Conservation (phyloP, 2,329 filamentous ascomycete species). For the Ampelomyces quisqualis region DNA sequence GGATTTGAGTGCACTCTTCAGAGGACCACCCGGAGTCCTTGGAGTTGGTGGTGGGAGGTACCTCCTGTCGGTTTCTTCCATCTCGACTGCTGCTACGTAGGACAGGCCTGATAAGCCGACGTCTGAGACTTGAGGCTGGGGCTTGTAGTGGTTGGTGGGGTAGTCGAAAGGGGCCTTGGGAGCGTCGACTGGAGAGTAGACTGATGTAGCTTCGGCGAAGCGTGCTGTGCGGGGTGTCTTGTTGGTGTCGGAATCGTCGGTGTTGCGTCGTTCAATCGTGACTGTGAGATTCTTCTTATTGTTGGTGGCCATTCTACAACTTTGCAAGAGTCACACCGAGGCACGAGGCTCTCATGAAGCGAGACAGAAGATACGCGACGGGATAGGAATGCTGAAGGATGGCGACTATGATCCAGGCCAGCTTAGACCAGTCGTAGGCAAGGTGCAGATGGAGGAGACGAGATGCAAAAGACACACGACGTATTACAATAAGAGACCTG, state of each 20-base stretch:
- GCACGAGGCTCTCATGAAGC: constrained; percentile 39
- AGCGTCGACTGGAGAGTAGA: constrained; percentile 72
- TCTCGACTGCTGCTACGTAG: constrained; percentile 67
- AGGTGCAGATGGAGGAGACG: constrained; percentile 25
- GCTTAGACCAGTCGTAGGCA: constrained; percentile 40
- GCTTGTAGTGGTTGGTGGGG: constrained; percentile 57
- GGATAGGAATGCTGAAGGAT: constrained; percentile 22
- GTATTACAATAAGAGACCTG: constrained; percentile 48
- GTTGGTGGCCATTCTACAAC: constrained; percentile 50
- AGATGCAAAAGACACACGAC: constrained; percentile 36
- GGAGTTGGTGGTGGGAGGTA: constrained; percentile 62
- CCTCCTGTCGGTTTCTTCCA: constrained; percentile 52
- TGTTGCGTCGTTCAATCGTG: constrained; percentile 46
- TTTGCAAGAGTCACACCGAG: constrained; percentile 32
- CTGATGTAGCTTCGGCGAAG: constrained; percentile 77
- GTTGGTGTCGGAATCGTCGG: constrained; percentile 47
- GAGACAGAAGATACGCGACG: constrained; percentile 11
- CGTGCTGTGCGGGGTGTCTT: constrained; percentile 73
- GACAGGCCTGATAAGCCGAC: constrained; percentile 94
- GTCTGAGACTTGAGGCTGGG: constrained; percentile 74
- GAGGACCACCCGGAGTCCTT: constrained; percentile 60
- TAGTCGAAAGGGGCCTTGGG: constrained; percentile 52
- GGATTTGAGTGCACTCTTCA: constrained; percentile 87
- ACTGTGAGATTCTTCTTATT: constrained; percentile 47
- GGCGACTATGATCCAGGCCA: constrained; percentile 43